phyloP scores from a whole-genome alignment of 768 basidiomycete species.

The Roridomyces roridus region DNA sequence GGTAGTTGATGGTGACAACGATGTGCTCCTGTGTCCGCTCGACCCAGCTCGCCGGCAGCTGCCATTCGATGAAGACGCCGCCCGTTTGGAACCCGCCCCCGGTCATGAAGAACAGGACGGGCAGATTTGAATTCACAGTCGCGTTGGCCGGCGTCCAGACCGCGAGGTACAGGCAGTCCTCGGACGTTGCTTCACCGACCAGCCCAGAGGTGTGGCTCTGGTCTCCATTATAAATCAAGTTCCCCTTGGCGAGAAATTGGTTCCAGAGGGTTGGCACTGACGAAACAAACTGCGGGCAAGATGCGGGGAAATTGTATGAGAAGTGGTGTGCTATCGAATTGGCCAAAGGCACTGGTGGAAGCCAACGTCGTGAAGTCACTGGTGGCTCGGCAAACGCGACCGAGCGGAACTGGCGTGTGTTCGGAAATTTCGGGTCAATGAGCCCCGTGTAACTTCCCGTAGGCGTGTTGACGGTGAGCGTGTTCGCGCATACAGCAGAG shows the following conservation, averaged over 20 bases:
- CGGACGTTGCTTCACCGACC: slow-evolving; percentile 4
- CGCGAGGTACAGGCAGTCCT: slow-evolving; percentile 21
- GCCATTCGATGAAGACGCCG: slow-evolving; percentile 16
- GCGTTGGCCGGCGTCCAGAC: slow-evolving; percentile 20
- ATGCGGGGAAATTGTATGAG: slow-evolving; percentile 8
- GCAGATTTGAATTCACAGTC: slow-evolving; percentile 15
- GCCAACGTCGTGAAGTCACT: slow-evolving; percentile 11
- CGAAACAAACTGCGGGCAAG: slow-evolving; percentile 20
- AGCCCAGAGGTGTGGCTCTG: slow-evolving; percentile 12
- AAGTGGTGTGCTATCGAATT: not conserved
- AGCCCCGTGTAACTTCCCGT: slow-evolving; percentile 8
- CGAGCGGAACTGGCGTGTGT: slow-evolving; percentile 12
- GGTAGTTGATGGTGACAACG: slow-evolving; percentile 22
- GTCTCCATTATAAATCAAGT: slow-evolving; percentile 16
- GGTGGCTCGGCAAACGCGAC: slow-evolving; percentile 17
- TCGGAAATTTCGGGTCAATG: slow-evolving; percentile 1
- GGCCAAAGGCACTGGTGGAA: slow-evolving; percentile 9
- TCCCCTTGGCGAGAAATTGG: slow-evolving; percentile 11
- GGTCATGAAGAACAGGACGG: slow-evolving; percentile 19
- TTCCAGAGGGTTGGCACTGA: slow-evolving; percentile 14
- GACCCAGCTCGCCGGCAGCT: slow-evolving; percentile 24
- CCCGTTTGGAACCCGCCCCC: slow-evolving; percentile 17
- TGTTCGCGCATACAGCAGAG: not conserved
- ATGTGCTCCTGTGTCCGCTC: slow-evolving; percentile 17
- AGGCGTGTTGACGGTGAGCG: not conserved